phyloP scores from a whole-genome alignment of 192 early-diverging fungal species.

The Podochytrium sp. region DNA sequence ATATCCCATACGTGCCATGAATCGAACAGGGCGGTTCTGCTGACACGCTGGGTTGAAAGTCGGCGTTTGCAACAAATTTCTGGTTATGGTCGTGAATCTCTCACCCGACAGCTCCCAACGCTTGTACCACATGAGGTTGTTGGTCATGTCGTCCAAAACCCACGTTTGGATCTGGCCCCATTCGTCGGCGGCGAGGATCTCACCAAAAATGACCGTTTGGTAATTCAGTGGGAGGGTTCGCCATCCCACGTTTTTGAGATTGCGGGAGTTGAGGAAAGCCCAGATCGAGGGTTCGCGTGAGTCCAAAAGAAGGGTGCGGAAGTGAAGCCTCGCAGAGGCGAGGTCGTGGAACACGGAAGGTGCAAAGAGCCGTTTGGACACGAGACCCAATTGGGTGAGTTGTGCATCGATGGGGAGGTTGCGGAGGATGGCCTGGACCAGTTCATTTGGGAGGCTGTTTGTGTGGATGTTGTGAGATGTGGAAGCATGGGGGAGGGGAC shows the following conservation, averaged over 20 bases:
- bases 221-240: neutral
- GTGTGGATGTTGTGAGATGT: no score
- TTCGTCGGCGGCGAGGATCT: neutral
- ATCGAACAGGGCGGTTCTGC: neutral
- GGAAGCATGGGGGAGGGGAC: no score
- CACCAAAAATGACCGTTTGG: neutral
- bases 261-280: neutral
- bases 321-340: neutral
- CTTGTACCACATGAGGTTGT: neutral
- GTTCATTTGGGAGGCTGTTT: neutral
- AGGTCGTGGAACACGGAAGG: neutral
- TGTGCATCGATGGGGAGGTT: neutral
- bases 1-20: neutral
- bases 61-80: neutral
- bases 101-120: no score
- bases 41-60: neutral
- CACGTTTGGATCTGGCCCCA: neutral
- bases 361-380: neutral
- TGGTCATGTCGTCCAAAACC: neutral
- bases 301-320: neutral
- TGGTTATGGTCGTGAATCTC: neutral
- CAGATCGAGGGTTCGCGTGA: neutral
- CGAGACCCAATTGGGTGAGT: neutral
- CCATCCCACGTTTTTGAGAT: neutral
- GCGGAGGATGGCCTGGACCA: neutral